These are phyloP conservation scores for Podospora sp. DNA, from an alignment of 495 filamentous ascomycete genomes.

Conservation along the genomic window DNA sequence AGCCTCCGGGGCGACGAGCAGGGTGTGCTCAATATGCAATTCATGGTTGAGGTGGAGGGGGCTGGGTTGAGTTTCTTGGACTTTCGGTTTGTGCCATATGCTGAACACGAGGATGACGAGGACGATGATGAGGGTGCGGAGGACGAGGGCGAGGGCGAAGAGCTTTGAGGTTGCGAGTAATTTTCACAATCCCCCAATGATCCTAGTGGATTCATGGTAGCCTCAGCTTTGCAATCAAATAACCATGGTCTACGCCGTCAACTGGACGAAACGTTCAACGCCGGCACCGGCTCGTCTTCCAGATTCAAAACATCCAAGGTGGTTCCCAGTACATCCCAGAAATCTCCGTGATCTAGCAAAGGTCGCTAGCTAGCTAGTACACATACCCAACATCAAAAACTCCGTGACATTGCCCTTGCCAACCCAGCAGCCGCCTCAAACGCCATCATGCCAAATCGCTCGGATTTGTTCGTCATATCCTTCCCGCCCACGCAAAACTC, in stretches of 20 bases:
- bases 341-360: too few relatives aligned
- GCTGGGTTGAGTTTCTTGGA: conserved; percentile 45
- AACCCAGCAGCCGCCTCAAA: too few relatives aligned
- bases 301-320: too few relatives aligned
- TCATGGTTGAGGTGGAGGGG: conserved; percentile 85
- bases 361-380: too few relatives aligned
- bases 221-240: too few relatives aligned
- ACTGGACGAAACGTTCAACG: too few relatives aligned
- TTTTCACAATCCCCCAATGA: neutral
- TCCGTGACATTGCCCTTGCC: too few relatives aligned
- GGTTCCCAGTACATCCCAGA: too few relatives aligned
- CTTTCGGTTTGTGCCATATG: conserved; percentile 55
- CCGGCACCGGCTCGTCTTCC: too few relatives aligned
- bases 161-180: neutral
- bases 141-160: conserved; percentile 9
- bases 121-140: conserved; percentile 28
- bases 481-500: neutral
- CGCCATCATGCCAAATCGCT: too few relatives aligned
- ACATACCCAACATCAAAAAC: too few relatives aligned
- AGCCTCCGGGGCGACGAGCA: conserved; percentile 84
- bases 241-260: too few relatives aligned
- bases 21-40: conserved; percentile 91
- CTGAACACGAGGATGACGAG: conserved; percentile 40
- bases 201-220: neutral
- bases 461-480: neutral